A percentile compares a stretch with the other conserved stretches of the same genome.
These are phyloP conservation scores for Astrothelium macrocarpum DNA, from an alignment of 495 filamentous ascomycete genomes.

Conservation along the genomic window DNA sequence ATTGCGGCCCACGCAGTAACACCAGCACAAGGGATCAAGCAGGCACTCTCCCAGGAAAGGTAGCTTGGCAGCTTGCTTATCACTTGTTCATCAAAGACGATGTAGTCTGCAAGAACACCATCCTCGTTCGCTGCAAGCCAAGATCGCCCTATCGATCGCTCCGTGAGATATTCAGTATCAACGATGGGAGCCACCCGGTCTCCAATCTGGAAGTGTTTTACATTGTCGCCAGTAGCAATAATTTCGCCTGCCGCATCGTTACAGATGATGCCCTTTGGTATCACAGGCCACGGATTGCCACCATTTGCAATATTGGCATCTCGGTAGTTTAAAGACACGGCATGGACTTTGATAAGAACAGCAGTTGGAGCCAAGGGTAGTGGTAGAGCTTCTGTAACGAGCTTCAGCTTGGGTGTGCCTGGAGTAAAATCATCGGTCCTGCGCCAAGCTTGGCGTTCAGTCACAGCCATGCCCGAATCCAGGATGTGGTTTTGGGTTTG, in stretches of 20 bases:
- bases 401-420: conserved; percentile 23
- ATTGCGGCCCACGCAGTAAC: conserved; percentile 36
- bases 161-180: conserved; percentile 30
- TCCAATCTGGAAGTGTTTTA: not conserved
- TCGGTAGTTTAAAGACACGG: conserved; percentile 39
- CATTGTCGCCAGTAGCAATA: not conserved
- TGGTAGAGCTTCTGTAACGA: conserved; percentile 19
- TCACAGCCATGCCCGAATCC: not conserved
- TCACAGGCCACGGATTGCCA: conserved; percentile 32
- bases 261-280: conserved; percentile 28
- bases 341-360: conserved; percentile 36
- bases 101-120: conserved; percentile 31
- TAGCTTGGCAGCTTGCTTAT: conserved; percentile 27
- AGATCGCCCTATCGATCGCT: conserved; percentile 18
- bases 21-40: conserved; percentile 33
- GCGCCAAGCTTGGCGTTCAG: conserved; percentile 18
- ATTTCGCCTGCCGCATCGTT: conserved; percentile 8
- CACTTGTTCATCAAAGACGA: conserved; percentile 30
- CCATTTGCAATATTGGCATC: conserved; percentile 36
- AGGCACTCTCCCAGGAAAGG: conserved; percentile 28
- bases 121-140: conserved; percentile 35
- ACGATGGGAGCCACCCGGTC: not conserved
- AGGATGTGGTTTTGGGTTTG: no score
- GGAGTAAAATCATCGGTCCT: conserved; percentile 30
- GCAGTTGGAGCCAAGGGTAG: conserved; percentile 23